phyloP scores from a whole-genome alignment of 805 yeast species.

The Yamadazyma phyllophila region DNA sequence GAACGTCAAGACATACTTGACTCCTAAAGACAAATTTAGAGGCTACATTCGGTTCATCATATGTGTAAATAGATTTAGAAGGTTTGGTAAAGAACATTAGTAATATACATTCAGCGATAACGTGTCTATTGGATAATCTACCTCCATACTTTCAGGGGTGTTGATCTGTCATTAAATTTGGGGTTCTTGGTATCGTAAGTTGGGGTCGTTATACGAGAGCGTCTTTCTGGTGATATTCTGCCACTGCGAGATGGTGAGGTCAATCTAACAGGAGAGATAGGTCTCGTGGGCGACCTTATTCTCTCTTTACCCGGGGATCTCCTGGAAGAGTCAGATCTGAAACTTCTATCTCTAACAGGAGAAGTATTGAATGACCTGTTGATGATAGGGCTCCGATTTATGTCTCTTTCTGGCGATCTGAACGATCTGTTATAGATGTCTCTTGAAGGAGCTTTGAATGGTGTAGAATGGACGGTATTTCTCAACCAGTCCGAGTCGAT shows the following conservation, averaged over 20 bases:
- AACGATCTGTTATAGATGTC: conserved; percentile 3
- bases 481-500: conserved; percentile 14
- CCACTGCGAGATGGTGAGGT: conserved; percentile 3
- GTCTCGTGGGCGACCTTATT: not conserved
- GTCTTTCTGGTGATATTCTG: conserved; percentile 5
- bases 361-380: conserved; percentile 3
- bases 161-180: conserved; percentile 3
- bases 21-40: conserved; percentile 6
- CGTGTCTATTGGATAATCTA: not conserved
- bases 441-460: conserved; percentile 9
- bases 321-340: not conserved
- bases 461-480: conserved; percentile 14
- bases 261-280: conserved; percentile 4
- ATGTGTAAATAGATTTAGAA: conserved; percentile 9
- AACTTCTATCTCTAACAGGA: conserved; percentile 5
- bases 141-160: conserved; percentile 2
- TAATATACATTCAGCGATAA: not conserved
- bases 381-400: not conserved
- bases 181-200: conserved; percentile 2
- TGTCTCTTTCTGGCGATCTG: conserved; percentile 4
- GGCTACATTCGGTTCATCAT: conserved; percentile 10
- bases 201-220: conserved; percentile 1
- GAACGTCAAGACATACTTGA: not conserved
- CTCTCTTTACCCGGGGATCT: conserved; percentile 1
- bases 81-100: not conserved